These are phyloP conservation scores for Serpula lacrymans DNA, from an alignment of 768 basidiomycete genomes.

Conservation along the genomic window DNA sequence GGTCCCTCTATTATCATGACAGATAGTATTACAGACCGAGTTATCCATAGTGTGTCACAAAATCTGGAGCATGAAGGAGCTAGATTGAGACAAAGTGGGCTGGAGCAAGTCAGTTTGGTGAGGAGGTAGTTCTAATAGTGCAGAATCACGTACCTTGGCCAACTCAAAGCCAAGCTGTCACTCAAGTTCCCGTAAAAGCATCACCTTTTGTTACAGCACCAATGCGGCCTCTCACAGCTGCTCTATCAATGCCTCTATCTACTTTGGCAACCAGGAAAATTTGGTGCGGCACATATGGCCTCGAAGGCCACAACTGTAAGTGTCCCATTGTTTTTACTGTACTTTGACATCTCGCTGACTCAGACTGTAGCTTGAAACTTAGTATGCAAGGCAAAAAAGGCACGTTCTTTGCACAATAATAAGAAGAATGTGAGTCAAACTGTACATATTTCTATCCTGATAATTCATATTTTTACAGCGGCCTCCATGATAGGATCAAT, in stretches of 20 bases:
- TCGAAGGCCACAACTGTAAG: slow-evolving; percentile 8
- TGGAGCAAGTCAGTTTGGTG: not conserved
- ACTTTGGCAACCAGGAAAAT: not conserved
- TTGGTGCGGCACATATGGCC: slow-evolving; percentile 4
- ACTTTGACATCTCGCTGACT: not conserved
- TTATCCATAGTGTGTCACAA: slow-evolving; percentile 21
- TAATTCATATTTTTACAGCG: too few species aligned
- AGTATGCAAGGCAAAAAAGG: not conserved
- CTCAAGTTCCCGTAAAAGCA: not conserved
- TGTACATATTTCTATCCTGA: too few species aligned
- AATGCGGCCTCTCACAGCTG: not conserved
- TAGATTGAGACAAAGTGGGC: slow-evolving; percentile 21
- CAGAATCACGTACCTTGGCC: too few species aligned
- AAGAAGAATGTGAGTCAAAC: too few species aligned
- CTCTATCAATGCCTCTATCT: too few species aligned
- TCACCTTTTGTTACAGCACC: not conserved
- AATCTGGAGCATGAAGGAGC: slow-evolving; percentile 9
- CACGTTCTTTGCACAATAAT: not conserved
- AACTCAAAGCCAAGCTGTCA: too few species aligned
- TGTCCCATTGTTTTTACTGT: not conserved
- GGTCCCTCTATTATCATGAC: slow-evolving; percentile 16
- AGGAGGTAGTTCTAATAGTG: not conserved
- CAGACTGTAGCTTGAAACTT: not conserved
- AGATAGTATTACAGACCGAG: slow-evolving; percentile 10
- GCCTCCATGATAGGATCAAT: too few species aligned